Conservation (phyloP, 352 stramenopile species). For the Phytopythium boreale region DNA sequence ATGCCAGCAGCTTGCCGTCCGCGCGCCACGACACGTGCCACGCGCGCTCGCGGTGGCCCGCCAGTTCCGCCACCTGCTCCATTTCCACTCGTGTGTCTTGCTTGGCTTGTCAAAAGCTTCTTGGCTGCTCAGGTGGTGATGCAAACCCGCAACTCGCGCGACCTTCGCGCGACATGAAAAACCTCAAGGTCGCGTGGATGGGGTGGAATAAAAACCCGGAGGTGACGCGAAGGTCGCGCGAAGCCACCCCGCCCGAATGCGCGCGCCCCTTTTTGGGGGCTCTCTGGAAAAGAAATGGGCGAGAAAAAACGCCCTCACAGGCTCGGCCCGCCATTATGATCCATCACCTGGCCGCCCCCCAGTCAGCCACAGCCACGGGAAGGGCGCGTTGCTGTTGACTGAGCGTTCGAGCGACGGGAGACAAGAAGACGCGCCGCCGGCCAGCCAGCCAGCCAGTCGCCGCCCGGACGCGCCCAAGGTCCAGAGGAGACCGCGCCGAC, state of each 20-base stretch:
- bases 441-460: neutral
- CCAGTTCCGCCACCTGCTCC: constrained; percentile 55
- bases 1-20: constrained; percentile 84
- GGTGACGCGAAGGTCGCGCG: constrained; percentile 3
- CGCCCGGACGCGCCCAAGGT: neutral
- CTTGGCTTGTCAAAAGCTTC: neutral
- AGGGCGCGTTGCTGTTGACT: neutral
- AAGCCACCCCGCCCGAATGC: neutral
- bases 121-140: too few species aligned
- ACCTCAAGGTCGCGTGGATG: too few species aligned
- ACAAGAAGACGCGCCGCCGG: neutral
- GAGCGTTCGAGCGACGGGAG: neutral
- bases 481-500: too few species aligned
- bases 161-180: constrained; percentile 9
- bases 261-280: neutral
- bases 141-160: neutral
- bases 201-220: neutral
- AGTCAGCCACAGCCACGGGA: constrained; percentile 7
- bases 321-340: constrained; percentile 8
- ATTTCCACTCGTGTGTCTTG: constrained; percentile 14
- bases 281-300: constrained; percentile 7
- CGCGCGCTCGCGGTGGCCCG: constrained; percentile 86
- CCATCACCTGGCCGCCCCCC: constrained; percentile 7
- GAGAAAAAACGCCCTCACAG: constrained; percentile 7
- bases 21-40: constrained; percentile 92